Evolutionary conservation across 1,284 basidiomycete genomes (phyloP), one percentile per base, ranked within the genome.

Genomic region (Pseudozyma tsukubaensis): DNA sequence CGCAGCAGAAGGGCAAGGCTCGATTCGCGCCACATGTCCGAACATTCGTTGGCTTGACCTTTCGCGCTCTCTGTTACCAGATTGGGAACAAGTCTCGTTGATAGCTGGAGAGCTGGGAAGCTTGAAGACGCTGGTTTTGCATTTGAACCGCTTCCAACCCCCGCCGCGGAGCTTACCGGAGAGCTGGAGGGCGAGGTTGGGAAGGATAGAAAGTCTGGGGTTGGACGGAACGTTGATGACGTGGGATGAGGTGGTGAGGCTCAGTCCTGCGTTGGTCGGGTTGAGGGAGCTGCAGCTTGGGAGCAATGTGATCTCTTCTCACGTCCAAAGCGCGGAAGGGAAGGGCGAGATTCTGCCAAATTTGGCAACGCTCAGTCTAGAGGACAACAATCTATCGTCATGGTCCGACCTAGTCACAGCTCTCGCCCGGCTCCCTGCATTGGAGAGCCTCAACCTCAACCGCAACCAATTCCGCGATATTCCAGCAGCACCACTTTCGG

Each of bases 41-140:
- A 91, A 89, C 77, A 87, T 97, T 29, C 88, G 89, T 9, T 90
- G 89, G 18, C 87, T 99, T 34, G 92, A 98, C 85, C 86, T 99
- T 24, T 94, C 94, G 13, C 87, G 87, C 42, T 94, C 89, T 81
- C 87, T 98, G 14, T 76, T 98, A 8, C 85, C 90, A 2, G 87
- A 85, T 50, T 95, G 95, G 93, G 86, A 89, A 29, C 86, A 88
- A 10, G 86, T 97, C 11, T 89, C 90, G 1, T 80, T 86, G 18
- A 93, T 98, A 69, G 85, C 89, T 12, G 76, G 81, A 4, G 90
- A 91, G 77, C 86, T 97, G 1, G 88, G 88, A 6, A 82, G 83
- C 11, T 87, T 98, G 14, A 87, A 89, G 64, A 88, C 88, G 43
- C 87, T 98, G 18, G 87, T 90, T 29, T 84, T 98, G 70, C 51